A percentile compares a stretch with the other conserved stretches of the same genome.
These are phyloP conservation scores for Trichoderma brevicompactum DNA, from an alignment of 2,329 filamentous ascomycete species.

Conservation along the genomic window DNA sequence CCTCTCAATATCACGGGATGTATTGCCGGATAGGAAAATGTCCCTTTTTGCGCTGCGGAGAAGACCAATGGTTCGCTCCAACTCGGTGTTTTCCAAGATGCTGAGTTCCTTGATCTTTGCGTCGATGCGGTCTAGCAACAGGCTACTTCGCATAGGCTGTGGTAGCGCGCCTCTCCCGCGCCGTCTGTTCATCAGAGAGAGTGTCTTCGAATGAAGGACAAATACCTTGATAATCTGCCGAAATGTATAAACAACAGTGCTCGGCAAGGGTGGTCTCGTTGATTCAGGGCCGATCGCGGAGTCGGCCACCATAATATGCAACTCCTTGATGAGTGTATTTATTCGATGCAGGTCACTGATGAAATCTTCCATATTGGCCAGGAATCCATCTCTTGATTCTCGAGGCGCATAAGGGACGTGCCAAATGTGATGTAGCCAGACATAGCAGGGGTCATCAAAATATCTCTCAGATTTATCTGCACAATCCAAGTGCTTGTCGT, in stretches of 20 bases:
- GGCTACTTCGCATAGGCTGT: no score
- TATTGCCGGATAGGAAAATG: neutral
- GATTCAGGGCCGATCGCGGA: no score
- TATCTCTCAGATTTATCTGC: neutral
- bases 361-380: neutral
- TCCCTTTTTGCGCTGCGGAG: conserved; percentile 21
- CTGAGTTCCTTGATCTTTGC: neutral
- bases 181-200: conserved; percentile 12
- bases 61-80: neutral
- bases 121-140: no score
- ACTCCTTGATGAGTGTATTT: neutral
- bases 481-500: conserved; percentile 2
- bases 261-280: neutral
- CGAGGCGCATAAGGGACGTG: no score
- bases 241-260: neutral
- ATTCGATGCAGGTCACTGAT: neutral
- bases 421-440: conserved; percentile 2
- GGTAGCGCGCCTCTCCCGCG: no score
- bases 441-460: conserved; percentile 18
- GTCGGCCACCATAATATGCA: conserved; percentile 7
- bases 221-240: conserved; percentile 8
- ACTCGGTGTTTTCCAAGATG: neutral
- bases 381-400: neutral
- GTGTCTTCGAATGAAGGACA: neutral
- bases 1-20: neutral